phyloP scores from a whole-genome alignment of 306 rosid genomes.

The Castanea mollissima region DNA sequence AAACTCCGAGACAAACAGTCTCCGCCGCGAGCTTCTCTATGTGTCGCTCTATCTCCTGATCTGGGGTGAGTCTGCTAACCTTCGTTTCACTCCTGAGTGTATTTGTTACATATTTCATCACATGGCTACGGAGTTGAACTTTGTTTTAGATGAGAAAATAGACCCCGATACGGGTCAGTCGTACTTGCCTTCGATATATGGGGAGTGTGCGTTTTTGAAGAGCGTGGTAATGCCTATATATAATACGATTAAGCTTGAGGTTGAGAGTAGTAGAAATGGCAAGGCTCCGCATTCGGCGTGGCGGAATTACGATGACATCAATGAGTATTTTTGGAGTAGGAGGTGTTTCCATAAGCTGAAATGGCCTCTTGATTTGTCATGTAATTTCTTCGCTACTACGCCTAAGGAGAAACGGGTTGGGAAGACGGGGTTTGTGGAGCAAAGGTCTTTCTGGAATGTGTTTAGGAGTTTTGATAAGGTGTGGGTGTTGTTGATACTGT shows the following conservation, averaged over 20 bases:
- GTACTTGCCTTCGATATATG: constrained; percentile 55
- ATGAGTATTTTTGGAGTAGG: constrained; percentile 88
- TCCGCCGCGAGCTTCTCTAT: constrained; percentile 69
- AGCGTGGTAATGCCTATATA: constrained; percentile 76
- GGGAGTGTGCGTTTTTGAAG: constrained; percentile 65
- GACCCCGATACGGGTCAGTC: constrained; percentile 68
- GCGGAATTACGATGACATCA: constrained; percentile 89
- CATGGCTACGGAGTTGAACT: constrained; percentile 80
- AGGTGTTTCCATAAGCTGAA: constrained; percentile 64
- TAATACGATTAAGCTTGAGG: constrained; percentile 59
- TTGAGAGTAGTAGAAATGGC: constrained; percentile 75
- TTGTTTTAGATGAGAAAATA: constrained; percentile 45
- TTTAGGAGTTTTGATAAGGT: constrained; percentile 86
- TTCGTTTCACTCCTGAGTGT: constrained; percentile 78
- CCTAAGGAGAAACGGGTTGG: constrained; percentile 63
- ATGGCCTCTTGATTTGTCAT: constrained; percentile 55
- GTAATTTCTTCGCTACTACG: constrained; percentile 67
- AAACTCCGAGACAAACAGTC: constrained; percentile 22
- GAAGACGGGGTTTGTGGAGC: constrained; percentile 97
- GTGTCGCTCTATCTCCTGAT: constrained; percentile 62
- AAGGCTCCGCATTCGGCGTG: constrained; percentile 90
- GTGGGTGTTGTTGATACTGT: constrained; percentile 78
- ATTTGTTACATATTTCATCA: constrained; percentile 68
- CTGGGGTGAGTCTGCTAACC: constrained; percentile 94
- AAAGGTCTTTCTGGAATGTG: constrained; percentile 90